Percentiles rank a stretch among this genome's conserved stretches.
phyloP scores from a whole-genome alignment of 129 eudicot genomes.

The Calendula officinalis region DNA sequence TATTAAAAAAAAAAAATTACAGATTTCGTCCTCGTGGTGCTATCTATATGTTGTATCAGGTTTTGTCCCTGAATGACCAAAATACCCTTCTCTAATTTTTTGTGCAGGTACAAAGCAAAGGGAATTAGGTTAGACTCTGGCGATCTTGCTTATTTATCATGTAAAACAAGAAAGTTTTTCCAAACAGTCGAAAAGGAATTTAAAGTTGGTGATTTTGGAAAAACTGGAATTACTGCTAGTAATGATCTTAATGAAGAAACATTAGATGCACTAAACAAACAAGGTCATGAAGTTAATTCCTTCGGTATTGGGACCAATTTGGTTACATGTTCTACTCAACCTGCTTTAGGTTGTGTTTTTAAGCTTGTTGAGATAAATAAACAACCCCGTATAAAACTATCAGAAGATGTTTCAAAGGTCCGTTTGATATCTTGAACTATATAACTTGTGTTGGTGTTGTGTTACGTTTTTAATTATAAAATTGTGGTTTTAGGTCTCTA shows the following conservation, averaged over 20 bases:
- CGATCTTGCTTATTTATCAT: constrained; percentile 93
- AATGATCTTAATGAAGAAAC: constrained; percentile 99
- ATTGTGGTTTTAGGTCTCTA: constrained; percentile 70
- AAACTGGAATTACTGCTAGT: constrained; percentile 73
- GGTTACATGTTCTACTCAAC: constrained; percentile 97
- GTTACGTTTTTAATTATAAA: background rate
- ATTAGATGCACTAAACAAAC: constrained; percentile 95
- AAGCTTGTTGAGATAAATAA: constrained; percentile 95
- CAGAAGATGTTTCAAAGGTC: constrained; percentile 98
- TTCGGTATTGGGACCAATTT: constrained; percentile 94
- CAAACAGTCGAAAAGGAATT: constrained; percentile 73
- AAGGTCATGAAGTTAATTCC: constrained; percentile 97
- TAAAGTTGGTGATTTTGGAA: constrained; percentile 68
- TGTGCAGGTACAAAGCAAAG: constrained; percentile 77
- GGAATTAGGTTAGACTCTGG: constrained; percentile 97
- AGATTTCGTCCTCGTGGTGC: too few relatives aligned
- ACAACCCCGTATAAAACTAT: constrained; percentile 94
- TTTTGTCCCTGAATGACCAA: too few relatives aligned
- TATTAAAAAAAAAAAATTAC: too few relatives aligned
- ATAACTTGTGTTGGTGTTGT: background rate
- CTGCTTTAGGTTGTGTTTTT: constrained; percentile 95
- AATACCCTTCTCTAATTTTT: background rate
- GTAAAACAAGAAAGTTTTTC: constrained; percentile 82
- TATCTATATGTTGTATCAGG: too few relatives aligned
- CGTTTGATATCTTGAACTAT: constrained; percentile 15